These are phyloP conservation scores for Gentiana straminea DNA, from an alignment of 257 asterid species.

Conservation along the genomic window DNA sequence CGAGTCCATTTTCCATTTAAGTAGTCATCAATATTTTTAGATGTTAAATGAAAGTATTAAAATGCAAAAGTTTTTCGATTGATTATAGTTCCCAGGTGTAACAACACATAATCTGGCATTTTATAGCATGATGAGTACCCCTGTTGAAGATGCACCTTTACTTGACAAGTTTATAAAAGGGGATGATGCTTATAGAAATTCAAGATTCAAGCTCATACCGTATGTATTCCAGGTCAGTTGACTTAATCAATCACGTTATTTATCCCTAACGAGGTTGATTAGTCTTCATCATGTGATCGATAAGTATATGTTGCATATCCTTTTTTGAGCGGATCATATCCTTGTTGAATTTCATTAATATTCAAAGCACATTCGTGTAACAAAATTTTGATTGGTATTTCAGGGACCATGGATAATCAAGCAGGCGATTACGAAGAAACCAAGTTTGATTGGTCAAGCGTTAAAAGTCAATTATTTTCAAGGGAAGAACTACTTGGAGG, in stretches of 20 bases:
- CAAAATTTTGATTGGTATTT: too few species aligned
- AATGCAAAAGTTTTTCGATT: neutral
- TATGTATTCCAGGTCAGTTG: slow-evolving; percentile 73
- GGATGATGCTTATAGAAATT: slow-evolving; percentile 87
- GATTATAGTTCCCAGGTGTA: slow-evolving; percentile 70
- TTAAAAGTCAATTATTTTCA: slow-evolving; percentile 65
- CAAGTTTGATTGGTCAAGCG: slow-evolving; percentile 80
- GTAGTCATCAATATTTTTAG: slow-evolving; percentile 1
- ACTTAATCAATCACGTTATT: neutral
- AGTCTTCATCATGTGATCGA: too few species aligned
- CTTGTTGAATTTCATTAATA: too few species aligned
- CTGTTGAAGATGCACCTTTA: slow-evolving; percentile 75
- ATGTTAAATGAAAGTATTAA: neutral
- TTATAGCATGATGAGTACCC: slow-evolving; percentile 88
- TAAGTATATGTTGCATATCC: too few species aligned
- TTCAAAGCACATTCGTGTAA: too few species aligned
- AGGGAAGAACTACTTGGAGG: slow-evolving; percentile 97
- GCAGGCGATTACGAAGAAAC: slow-evolving; percentile 86
- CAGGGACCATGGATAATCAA: slow-evolving; percentile 17
- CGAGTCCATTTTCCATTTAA: slow-evolving; percentile 1
- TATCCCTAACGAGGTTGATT: too few species aligned
- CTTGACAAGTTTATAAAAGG: slow-evolving; percentile 88
- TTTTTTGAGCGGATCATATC: too few species aligned
- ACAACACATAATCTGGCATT: slow-evolving; percentile 77
- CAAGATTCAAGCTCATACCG: slow-evolving; percentile 99